phyloP scores from a whole-genome alignment of 768 basidiomycete genomes.

The Amanita pseudoporphyria region DNA sequence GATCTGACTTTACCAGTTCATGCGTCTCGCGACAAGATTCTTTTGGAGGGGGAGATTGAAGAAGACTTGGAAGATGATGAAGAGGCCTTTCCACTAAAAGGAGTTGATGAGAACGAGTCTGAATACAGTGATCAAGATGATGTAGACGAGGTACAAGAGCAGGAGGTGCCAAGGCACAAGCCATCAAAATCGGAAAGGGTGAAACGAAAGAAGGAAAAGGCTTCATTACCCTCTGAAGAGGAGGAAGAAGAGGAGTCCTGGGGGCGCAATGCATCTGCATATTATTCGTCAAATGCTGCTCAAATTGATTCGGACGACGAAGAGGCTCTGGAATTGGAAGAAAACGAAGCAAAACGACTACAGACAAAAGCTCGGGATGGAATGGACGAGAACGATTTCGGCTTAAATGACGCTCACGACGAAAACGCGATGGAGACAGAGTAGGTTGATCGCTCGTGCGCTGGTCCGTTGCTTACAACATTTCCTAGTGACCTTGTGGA shows the following conservation, averaged over 20 bases:
- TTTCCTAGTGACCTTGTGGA: constrained; percentile 29
- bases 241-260: constrained; percentile 63
- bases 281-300: constrained; percentile 81
- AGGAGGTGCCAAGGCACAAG: constrained; percentile 12
- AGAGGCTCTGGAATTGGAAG: constrained; percentile 81
- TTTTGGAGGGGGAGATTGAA: constrained; percentile 53
- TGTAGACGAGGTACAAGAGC: constrained; percentile 22
- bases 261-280: constrained; percentile 79
- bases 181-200: constrained; percentile 18
- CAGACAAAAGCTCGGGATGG: constrained; percentile 67
- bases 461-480: background rate
- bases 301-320: constrained; percentile 81
- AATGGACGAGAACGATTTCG: constrained; percentile 76
- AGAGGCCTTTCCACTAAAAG: constrained; percentile 72
- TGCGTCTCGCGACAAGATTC: constrained; percentile 62
- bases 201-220: constrained; percentile 19
- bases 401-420: constrained; percentile 54
- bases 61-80: constrained; percentile 59
- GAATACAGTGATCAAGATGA: constrained; percentile 26
- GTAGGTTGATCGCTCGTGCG: constrained; percentile 18
- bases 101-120: constrained; percentile 38
- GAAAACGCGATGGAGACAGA: constrained; percentile 19
- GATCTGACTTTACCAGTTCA: constrained; percentile 41
- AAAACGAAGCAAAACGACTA: constrained; percentile 74
- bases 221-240: constrained; percentile 13